Evolutionary conservation across 352 stramenopile species (phyloP).

Genomic region (Thalassiosira ordinaria): DNA sequence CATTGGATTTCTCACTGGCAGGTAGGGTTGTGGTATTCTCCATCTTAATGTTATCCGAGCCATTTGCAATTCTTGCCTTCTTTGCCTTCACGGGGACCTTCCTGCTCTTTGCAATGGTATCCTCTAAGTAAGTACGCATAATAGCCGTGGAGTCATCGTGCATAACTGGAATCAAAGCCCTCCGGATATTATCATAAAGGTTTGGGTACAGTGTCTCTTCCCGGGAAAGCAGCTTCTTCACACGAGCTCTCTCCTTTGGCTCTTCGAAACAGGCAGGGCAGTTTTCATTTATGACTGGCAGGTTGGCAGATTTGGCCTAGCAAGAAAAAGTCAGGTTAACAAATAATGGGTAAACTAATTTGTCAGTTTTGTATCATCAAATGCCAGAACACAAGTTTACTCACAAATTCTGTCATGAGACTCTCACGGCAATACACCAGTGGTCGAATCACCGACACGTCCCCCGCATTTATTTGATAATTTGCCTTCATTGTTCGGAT

Average conservation of each 20-base stretch:
- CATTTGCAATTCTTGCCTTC: constrained; percentile 30
- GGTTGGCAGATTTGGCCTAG: constrained; percentile 84
- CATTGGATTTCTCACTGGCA: constrained; percentile 1
- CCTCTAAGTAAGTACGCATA: constrained; percentile 80
- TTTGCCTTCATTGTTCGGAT: constrained; percentile 98
- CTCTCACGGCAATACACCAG: constrained; percentile 95
- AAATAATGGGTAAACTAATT: neutral
- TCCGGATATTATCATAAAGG: constrained; percentile 84
- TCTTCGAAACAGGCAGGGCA: constrained; percentile 99
- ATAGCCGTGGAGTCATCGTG: constrained; percentile 82
- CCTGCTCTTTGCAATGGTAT: constrained; percentile 78
- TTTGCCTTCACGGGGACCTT: constrained; percentile 56
- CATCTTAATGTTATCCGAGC: constrained; percentile 4
- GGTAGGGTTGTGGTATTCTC: constrained; percentile 6
- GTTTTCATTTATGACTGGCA: constrained; percentile 99
- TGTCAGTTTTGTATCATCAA: too few species aligned
- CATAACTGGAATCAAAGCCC: constrained; percentile 80
- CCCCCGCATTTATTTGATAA: constrained; percentile 94
- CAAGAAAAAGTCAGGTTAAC: constrained; percentile 4
- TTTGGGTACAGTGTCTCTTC: constrained; percentile 93
- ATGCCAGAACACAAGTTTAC: too few species aligned
- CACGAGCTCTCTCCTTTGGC: constrained; percentile 94
- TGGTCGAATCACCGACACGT: constrained; percentile 95
- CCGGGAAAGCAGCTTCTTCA: constrained; percentile 97
- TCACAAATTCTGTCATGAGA: constrained; percentile 90